Base-by-base conservation (phyloP, 1,139 yeast species). In the Casaregolazyma suthepensis region DNA sequence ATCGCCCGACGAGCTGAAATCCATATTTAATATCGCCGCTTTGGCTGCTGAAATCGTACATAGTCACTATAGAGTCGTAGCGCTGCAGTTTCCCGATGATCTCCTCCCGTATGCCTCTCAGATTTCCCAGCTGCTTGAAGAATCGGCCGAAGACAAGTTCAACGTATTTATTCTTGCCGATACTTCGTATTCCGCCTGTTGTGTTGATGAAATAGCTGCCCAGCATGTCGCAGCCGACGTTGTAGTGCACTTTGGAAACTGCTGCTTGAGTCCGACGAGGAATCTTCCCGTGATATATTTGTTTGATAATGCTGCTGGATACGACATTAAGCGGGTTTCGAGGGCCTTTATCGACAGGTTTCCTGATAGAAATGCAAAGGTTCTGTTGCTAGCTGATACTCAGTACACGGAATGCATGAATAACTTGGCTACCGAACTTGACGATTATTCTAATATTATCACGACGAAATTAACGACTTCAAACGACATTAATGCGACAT, bases 151-250 rank as follows among this genome's bases (percentile, higher is more conserved):
- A 9, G 38, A 29, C 15, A 44, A 47, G 7, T 35, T 45, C 13
- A 66, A 51, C 54, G 65, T 69, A 47, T 64, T 62, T 59, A 61
- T 75, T 15, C 72, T 93, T 44, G 99, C 98, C 0, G 99, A 94
- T 65, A 91, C 99, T 0, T 89, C 97, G 0, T 94, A 93, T 63
- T 88, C 96, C 22, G 78, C 96, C 0, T 93, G 99, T 68, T 93
- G 99, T 72, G 87, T 93, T 15, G 99, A 93, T 68, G 97, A 90
- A 65, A 96, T 93, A 20, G 98, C 99, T 0, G 96, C 97, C 0
- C 91, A 87, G 64, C 99, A 93, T 70, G 96, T 93, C 12, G 67
- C 74, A 6, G 93, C 96, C 20, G 96, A 91, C 59, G 71, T 87
- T 10, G 89, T 94, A 31, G 82, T 91, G 1, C 99, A 93, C 69